Evolutionary conservation across 169 alveolate genomes (phyloP), one percentile per base, ranked within the genome.

Genomic region (Cryptosporidium sp.): DNA sequence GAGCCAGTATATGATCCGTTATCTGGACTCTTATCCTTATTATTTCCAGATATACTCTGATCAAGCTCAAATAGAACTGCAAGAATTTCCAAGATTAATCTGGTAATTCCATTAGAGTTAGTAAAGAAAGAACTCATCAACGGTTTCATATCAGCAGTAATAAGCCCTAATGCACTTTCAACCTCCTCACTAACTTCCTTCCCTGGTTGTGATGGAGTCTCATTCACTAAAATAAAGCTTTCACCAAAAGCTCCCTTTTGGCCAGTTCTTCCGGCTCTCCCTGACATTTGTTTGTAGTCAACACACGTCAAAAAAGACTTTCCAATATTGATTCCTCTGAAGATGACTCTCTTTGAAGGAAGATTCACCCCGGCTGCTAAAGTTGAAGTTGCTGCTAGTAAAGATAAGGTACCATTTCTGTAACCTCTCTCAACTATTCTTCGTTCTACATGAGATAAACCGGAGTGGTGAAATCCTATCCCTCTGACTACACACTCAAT

Each of bases 331-430:
- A 93, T 92, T 1, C 94, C 91, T 21, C 95, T 85, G 50, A 95
- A 86, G 21, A 95, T 85, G 84, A 95, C 97, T 74, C 96, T 93
- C 48, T 92, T 92, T 10, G 96, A 95, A 4, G 97, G 97, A 14
- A 95, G 91, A 87, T 95, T 95, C 52, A 95, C 97, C 16, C 97
- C 97, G 0, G 95, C 95, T 3, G 97, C 97, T 23, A 95, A 91
- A 6, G 97, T 95, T 29, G 96, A 92, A 33, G 97, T 95, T 31
- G 96, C 95, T 70, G 94, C 84, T 26, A 95, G 84, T 23, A 92
- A 93, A 61, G 80, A 69, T 9, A 95, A 48, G 33, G 71, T 61
- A 52, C 95, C 95, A 12, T 75, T 70, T 55, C 92, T 75, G 75
- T 85, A 95, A 6, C 93, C 94, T 33, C 52, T 69, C 74, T 95